Percentiles rank a stretch among this genome's conserved stretches.
These are phyloP conservation scores for Colletotrichum sp. DNA, from an alignment of 2,329 filamentous ascomycete genomes.

Conservation along the genomic window DNA sequence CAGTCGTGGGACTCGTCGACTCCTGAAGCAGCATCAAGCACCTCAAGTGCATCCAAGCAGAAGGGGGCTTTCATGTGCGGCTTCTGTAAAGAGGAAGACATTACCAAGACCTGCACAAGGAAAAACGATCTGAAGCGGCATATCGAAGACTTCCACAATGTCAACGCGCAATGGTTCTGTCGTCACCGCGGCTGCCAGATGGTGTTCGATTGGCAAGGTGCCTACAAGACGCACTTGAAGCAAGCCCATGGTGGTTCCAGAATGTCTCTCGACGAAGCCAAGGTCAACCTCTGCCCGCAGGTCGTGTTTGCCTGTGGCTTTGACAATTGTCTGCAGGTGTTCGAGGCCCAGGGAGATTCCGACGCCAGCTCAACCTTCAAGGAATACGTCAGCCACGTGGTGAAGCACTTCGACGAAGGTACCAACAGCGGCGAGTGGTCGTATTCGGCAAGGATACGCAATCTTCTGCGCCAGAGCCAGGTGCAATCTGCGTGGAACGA, in stretches of 20 bases:
- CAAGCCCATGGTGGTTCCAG: conserved; percentile 46
- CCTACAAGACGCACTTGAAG: conserved; percentile 53
- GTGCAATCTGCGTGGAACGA: conserved; percentile 42
- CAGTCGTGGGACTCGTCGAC: conserved; percentile 14
- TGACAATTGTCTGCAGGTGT: conserved; percentile 46
- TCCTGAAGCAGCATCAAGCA: conserved; percentile 26
- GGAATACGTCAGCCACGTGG: conserved; percentile 51
- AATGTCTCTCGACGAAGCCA: conserved; percentile 46
- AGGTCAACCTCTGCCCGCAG: conserved; percentile 48
- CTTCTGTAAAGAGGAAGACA: conserved; percentile 47
- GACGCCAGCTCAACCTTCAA: conserved; percentile 44
- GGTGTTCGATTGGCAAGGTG: conserved; percentile 53
- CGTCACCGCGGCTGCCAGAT: conserved; percentile 46
- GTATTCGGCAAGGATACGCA: conserved; percentile 49
- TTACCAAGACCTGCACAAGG: conserved; percentile 47
- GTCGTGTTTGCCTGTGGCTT: conserved; percentile 56
- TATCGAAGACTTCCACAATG: conserved; percentile 53
- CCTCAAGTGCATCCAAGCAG: conserved; percentile 35
- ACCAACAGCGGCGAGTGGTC: conserved; percentile 45
- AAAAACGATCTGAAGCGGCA: conserved; percentile 55
- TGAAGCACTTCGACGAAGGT: conserved; percentile 52
- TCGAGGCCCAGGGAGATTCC: conserved; percentile 44
- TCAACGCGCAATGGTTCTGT: conserved; percentile 51
- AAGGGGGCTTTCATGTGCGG: conserved; percentile 42
- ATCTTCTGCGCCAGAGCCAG: conserved; percentile 45